phyloP scores from a whole-genome alignment of 2,329 filamentous ascomycete species.

The Beauveria sp. region DNA sequence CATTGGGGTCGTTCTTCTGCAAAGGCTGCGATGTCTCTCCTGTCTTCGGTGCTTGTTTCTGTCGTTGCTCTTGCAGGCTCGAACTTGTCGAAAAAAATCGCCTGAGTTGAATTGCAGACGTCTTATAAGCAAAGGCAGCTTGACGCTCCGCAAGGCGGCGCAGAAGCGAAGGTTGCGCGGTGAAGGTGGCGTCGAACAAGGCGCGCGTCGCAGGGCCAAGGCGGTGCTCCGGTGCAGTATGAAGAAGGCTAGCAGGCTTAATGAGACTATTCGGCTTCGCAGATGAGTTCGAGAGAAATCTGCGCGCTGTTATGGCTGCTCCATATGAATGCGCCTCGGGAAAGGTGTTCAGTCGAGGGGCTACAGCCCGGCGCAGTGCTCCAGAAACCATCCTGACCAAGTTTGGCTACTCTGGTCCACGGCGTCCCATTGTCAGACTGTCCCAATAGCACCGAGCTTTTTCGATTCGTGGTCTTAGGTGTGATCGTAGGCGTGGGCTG shows the following conservation, averaged over 20 bases:
- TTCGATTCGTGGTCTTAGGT: background rate
- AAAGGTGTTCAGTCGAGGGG: constrained; percentile 36
- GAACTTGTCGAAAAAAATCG: background rate
- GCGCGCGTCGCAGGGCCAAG: background rate
- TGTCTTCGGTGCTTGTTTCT: constrained; percentile 15
- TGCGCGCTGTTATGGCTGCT: constrained; percentile 16
- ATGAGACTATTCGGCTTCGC: background rate
- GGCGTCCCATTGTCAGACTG: constrained; percentile 4
- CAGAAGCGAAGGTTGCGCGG: background rate
- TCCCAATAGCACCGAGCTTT: background rate
- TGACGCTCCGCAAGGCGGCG: background rate
- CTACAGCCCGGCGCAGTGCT: constrained; percentile 41
- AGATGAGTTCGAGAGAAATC: background rate
- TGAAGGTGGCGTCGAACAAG: background rate
- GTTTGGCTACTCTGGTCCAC: constrained; percentile 13
- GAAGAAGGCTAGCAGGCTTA: background rate
- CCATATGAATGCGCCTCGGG: constrained; percentile 19
- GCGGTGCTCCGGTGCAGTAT: background rate
- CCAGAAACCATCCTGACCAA: constrained; percentile 40
- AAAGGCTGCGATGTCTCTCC: constrained; percentile 20
- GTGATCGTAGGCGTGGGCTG: background rate
- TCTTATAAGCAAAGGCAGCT: background rate
- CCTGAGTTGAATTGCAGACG: background rate
- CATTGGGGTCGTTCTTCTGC: constrained; percentile 30
- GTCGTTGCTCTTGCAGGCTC: background rate